These are phyloP conservation scores for Colletotrichum tropicicola DNA, from an alignment of 2,329 filamentous ascomycete genomes.

Conservation along the genomic window DNA sequence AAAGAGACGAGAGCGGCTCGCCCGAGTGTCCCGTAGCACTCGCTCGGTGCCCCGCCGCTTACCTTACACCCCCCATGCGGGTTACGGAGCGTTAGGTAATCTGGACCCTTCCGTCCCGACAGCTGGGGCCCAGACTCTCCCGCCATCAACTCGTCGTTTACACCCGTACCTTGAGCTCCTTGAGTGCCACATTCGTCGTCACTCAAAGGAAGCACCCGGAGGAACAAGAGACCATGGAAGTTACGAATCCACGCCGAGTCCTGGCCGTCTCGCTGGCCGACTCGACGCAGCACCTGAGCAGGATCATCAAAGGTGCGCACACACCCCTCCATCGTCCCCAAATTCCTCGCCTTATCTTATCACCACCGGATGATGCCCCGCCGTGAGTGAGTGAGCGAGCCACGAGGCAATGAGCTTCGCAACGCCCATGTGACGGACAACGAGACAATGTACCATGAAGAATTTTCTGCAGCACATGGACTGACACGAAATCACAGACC, in stretches of 20 bases:
- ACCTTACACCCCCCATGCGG: neutral
- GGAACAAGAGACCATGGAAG: constrained; percentile 40
- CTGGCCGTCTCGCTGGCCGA: constrained; percentile 63
- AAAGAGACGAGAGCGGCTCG: neutral
- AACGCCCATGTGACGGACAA: no score
- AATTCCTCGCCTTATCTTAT: constrained; percentile 7
- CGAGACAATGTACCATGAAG: neutral
- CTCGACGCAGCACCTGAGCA: constrained; percentile 55
- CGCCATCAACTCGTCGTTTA: no score
- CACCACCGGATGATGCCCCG: neutral
- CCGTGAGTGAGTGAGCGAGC: neutral
- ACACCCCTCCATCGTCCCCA: neutral
- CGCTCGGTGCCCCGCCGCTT: neutral
- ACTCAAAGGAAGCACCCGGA: neutral
- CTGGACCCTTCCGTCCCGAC: neutral
- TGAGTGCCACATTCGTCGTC: no score
- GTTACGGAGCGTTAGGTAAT: constrained; percentile 17
- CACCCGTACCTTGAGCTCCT: no score
- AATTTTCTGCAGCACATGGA: neutral
- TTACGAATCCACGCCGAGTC: constrained; percentile 64
- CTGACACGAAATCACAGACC: constrained; percentile 48
- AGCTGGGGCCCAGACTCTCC: neutral
- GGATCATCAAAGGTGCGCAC: constrained; percentile 61
- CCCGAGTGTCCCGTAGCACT: neutral
- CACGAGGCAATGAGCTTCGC: no score